Base-by-base conservation (phyloP, 352 stramenopile species). In the Pythium guiyangense region DNA sequence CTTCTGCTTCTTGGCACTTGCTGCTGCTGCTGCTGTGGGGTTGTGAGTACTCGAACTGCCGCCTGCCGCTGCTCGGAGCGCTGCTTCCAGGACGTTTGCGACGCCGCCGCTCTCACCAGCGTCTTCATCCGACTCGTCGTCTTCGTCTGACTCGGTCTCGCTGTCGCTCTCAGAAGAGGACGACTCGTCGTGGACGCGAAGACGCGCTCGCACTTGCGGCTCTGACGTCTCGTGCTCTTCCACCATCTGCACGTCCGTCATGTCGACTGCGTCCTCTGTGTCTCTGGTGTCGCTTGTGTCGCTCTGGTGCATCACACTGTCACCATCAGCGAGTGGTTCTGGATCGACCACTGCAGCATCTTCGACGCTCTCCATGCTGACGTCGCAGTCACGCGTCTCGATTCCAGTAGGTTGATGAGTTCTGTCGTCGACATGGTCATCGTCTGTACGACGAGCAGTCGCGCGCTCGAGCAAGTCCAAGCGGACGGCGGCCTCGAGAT, bases 11-110 rank as follows among this genome's bases (percentile, higher is more conserved):
- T 10, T 31, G 20, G 18, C 22, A 26, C 22, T 50, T n/a, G n/a
- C n/a, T n/a, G n/a, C n/a, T 20, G 49, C 40, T n/a, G 45, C 29
- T 45, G 42, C 17, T 6, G 29, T 49, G 12, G 35, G 65, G 18
- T 22, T 25, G 22, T 22, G 22, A 43, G 22, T 12, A 34, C 43
- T 43, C 46, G 44, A 52, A 34, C 43, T 45, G 35, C 26, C 34
- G 4, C 55, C 27, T 12, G 56, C 40, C 45, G 60, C 69, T 40
- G 77, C 77, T 59, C 67, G 74, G 6, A 89, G 62, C 22, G 82
- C 79, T 18, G 82, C 79, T 43, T 88, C 78, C 0, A 90, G 55
- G n/a, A 67, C 70, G 53, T 84, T 89, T 12, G 52, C 54, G 26
- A 46, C 31, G 17, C 39, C 29, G 31, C 39, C 31, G 20, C 31